Evolutionary conservation across 78 protist genomes (phyloP), one percentile per base, ranked within the genome.

Genomic region (Goniomonas avonlea): DNA sequence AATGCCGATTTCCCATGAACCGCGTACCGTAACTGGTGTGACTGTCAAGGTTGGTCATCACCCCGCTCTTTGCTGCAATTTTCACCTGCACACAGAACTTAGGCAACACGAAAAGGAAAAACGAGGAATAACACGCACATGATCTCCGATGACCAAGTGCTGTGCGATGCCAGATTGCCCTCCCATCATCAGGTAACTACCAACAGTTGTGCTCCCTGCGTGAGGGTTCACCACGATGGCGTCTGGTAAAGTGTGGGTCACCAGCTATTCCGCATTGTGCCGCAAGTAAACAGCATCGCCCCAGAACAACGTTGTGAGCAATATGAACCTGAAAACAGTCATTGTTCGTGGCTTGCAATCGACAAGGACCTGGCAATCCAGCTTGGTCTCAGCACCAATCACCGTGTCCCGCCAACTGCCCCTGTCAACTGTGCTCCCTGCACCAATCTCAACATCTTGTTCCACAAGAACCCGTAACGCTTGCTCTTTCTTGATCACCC

Each of bases 241-340:
- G n/a, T n/a, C n/a, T n/a, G n/a, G n/a, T n/a, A n/a, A n/a, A n/a
- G n/a, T n/a, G n/a, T n/a, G n/a, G n/a, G n/a, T n/a, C n/a, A n/a
- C n/a, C n/a, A n/a, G n/a, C n/a, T n/a, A n/a, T n/a, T n/a, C n/a
- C 65, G 37, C 5, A 7, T 5, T 58, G 65, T 3, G 37, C 65
- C 3, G 41, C 25, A 0, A 58, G 34, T 38, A 58, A 38, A 38
- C 65, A 29, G 65, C 15, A 15, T 13, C 9, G 11, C 41, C 65
- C 65, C 25, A 58, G 3, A 23, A 17, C 25, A 13, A 39, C 73
- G 31, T 65, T 68, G 35, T 68, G 55, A 8, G 56, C 50, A 0
- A 68, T 23, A 31, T 68, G 74, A 18, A 68, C 74, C 35, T n/a
- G n/a, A n/a, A 68, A 39, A 8, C 40, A 40, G 35, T 68, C 74